Evolutionary conservation across 805 yeast genomes (phyloP).

Genomic region (Lipomyces yamadae): DNA sequence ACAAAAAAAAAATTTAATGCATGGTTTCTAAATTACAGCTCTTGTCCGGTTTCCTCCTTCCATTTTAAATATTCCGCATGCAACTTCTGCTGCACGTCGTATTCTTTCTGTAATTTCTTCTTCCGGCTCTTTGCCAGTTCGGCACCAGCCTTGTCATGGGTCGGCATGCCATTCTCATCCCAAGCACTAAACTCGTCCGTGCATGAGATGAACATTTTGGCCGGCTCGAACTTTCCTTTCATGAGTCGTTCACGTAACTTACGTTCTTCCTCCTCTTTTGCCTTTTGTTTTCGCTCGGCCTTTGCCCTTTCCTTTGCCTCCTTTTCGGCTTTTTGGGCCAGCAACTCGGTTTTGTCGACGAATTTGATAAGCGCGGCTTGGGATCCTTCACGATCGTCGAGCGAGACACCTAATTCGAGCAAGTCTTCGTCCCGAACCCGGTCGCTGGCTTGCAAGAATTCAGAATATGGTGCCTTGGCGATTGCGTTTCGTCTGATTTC

Average conservation of each 20-base stretch:
- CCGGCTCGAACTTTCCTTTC: constrained; percentile 72
- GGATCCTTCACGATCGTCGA: constrained; percentile 76
- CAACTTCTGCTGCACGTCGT: constrained; percentile 80
- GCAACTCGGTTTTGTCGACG: constrained; percentile 71
- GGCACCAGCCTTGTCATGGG: constrained; percentile 74
- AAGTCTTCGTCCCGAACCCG: constrained; percentile 71
- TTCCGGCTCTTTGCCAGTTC: constrained; percentile 82
- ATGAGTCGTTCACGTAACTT: constrained; percentile 66
- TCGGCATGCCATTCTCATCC: constrained; percentile 87
- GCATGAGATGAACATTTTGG: constrained; percentile 61
- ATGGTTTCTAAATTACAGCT: not conserved
- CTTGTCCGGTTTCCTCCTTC: constrained; percentile 13
- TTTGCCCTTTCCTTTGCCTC: constrained; percentile 59
- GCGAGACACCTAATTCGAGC: constrained; percentile 73
- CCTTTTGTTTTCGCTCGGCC: constrained; percentile 56
- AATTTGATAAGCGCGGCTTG: constrained; percentile 84
- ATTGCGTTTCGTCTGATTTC: constrained; percentile 76
- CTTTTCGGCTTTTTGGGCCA: constrained; percentile 61
- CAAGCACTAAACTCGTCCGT: constrained; percentile 68
- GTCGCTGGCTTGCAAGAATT: constrained; percentile 74
- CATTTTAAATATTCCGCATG: constrained; percentile 61
- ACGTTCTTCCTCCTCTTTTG: constrained; percentile 51
- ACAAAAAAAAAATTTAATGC: not conserved
- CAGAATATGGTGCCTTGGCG: constrained; percentile 55
- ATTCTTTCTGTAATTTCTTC: constrained; percentile 80